Evolutionary conservation across 1,284 basidiomycete species (phyloP).

Genomic region (Cerrena zonata): DNA sequence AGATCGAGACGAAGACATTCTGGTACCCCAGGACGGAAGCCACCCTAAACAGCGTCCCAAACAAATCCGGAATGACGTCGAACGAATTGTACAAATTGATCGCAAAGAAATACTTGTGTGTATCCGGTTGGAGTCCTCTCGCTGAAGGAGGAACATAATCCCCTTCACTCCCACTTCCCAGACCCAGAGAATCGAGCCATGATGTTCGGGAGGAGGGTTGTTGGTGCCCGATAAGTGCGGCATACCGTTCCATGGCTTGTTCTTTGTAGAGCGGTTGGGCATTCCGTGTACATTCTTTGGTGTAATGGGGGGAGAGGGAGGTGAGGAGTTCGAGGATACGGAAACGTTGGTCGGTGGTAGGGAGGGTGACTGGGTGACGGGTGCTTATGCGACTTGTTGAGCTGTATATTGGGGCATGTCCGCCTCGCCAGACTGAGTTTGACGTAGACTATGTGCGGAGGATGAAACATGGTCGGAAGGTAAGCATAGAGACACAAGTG

Average conservation of each 20-base stretch:
- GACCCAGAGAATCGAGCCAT: slow-evolving; percentile 53
- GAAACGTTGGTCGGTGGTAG: slow-evolving; percentile 72
- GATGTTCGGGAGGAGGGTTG: slow-evolving; percentile 47
- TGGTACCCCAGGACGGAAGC: slow-evolving; percentile 87
- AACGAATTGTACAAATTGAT: slow-evolving; percentile 99
- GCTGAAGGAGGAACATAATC: slow-evolving; percentile 38
- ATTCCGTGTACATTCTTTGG: slow-evolving; percentile 80
- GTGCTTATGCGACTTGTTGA: slow-evolving; percentile 36
- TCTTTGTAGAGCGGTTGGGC: slow-evolving; percentile 78
- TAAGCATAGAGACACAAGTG: background rate
- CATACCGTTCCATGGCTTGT: slow-evolving; percentile 81
- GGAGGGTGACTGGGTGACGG: slow-evolving; percentile 58
- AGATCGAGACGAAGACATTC: slow-evolving; percentile 94
- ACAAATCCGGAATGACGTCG: slow-evolving; percentile 92
- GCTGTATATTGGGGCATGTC: slow-evolving; percentile 38
- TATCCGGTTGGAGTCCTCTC: slow-evolving; percentile 43
- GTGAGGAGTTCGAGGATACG: slow-evolving; percentile 83
- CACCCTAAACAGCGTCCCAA: slow-evolving; percentile 89
- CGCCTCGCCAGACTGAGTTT: slow-evolving; percentile 49
- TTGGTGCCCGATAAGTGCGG: slow-evolving; percentile 73
- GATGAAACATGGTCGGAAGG: background rate
- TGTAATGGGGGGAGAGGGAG: slow-evolving; percentile 83
- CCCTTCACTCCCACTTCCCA: slow-evolving; percentile 36
- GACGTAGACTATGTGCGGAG: slow-evolving; percentile 20
- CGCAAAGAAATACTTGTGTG: slow-evolving; percentile 96